Evolutionary conservation across 75 land plant genomes (phyloP).

Genomic region (Pinus taeda): DNA sequence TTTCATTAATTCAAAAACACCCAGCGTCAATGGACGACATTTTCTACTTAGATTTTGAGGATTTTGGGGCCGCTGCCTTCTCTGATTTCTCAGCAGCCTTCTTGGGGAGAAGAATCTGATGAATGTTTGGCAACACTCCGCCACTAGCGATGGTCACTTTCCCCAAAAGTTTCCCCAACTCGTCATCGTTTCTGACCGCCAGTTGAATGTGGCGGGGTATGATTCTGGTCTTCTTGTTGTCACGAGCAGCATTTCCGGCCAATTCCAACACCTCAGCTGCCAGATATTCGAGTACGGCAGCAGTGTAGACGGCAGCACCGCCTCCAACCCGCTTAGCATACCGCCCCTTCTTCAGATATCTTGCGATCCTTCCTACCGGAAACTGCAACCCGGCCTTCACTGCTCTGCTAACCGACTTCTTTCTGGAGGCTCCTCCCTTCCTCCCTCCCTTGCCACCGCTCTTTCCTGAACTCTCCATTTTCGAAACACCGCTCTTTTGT

Average conservation of each 20-base stretch:
- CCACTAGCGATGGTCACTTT: conserved; percentile 10
- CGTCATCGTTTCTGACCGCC: conserved; percentile 17
- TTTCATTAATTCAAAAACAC: no score
- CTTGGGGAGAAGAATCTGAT: conserved; percentile 1
- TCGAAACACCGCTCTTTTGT: no score
- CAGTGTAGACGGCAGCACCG: conserved; percentile 17
- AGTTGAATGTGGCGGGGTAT: conserved; percentile 18
- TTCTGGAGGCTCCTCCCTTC: no score
- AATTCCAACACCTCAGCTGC: conserved; percentile 25
- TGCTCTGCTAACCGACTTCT: no score
- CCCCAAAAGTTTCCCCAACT: conserved; percentile 14
- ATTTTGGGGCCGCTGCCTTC: neutral
- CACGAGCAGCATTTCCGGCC: conserved; percentile 23
- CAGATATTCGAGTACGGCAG: conserved; percentile 21
- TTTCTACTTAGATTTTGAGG: neutral
- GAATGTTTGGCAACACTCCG: conserved; percentile 19
- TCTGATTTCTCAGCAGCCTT: neutral
- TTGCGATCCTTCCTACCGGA: no score
- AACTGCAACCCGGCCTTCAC: no score
- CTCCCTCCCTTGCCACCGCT: no score
- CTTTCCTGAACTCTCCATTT: no score
- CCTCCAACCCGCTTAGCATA: conserved; percentile 15
- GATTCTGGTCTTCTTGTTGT: conserved; percentile 25
- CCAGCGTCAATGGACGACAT: no score
- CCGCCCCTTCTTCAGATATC: no score